Base-by-base conservation (phyloP, 768 basidiomycete genomes). In the Phylloporus sp. region DNA sequence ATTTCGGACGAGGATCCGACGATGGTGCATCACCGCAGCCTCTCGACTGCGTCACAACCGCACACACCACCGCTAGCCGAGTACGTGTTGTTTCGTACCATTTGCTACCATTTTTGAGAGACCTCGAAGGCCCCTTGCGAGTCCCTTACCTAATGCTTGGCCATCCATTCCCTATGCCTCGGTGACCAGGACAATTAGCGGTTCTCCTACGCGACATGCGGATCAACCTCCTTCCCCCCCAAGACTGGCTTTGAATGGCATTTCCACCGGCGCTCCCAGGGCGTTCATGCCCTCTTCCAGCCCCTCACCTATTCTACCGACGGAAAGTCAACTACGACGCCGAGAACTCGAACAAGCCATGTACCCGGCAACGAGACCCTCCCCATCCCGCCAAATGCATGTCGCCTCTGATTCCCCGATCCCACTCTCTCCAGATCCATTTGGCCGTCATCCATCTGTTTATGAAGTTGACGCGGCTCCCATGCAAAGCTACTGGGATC, bases 401-500 rank as follows among this genome's bases (percentile, higher is more conserved):
- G 29, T 49, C 56, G 36, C 54, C 24, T 50, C 68, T 9, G 72
- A 71, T 33, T 81, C 82, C 2, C 83, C 85, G 18, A 85, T 90
- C 45, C 89, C 89, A 31, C 70, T 89, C n/a, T 86, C 86, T 9
- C 85, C 88, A 8, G 88, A 90, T 67, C 88, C 88, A 22, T 90
- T 90, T 58, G 81, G 83, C 10, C 76, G 86, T 22, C 83, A 77
- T 56, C 73, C 86, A 26, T 87, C 85, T 3, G 55, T 70, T 15
- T 62, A 71, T 23, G 65, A 70, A 26, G 32, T 57, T 18, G 56
- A 71, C n/a, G 20, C 41, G 7, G 43, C 42, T 29, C 64, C 66
- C 28, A 55, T 71, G 24, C 61, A 67, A 27, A 59, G 70, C 5
- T 72, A 76, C 47, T 78, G 79, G 78, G 76, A 78, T 46, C 58